phyloP scores from a whole-genome alignment of 2,329 filamentous ascomycete genomes.

The Emericellopsis atlantica region DNA sequence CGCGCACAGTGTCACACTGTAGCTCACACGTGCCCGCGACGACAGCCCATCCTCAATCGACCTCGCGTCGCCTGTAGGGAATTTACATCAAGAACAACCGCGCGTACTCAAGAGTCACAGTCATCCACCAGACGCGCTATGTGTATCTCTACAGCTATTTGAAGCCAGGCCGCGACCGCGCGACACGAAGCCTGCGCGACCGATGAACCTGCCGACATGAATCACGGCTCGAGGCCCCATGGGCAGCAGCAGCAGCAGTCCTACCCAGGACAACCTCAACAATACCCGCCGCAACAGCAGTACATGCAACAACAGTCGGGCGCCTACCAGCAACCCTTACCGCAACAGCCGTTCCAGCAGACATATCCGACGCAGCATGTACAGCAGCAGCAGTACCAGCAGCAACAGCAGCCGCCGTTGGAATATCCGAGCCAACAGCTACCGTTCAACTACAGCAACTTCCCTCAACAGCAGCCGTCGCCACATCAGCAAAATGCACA shows the following conservation, averaged over 20 bases:
- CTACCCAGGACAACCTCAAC: neutral
- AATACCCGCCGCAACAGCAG: conserved; percentile 2
- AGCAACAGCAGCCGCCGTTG: conserved; percentile 7
- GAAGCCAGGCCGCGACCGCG: neutral
- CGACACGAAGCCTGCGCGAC: neutral
- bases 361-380: conserved; percentile 9
- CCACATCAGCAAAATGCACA: conserved; percentile 6
- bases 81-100: too few species aligned
- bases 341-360: conserved; percentile 4
- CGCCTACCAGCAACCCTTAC: neutral
- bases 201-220: conserved; percentile 3
- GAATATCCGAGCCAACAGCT: conserved; percentile 2
- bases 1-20: too few species aligned
- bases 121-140: too few species aligned
- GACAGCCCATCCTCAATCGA: too few species aligned
- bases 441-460: conserved; percentile 3
- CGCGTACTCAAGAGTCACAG: too few species aligned
- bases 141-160: too few species aligned
- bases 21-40: too few species aligned
- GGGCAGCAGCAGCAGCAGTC: conserved; percentile 5
- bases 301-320: neutral
- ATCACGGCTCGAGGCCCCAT: conserved; percentile 4
- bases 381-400: conserved; percentile 14
- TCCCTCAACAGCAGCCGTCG: conserved; percentile 5
- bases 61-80: too few species aligned